These are phyloP conservation scores for Ophiocytium majus DNA, from an alignment of 352 stramenopile species.

Conservation along the genomic window DNA sequence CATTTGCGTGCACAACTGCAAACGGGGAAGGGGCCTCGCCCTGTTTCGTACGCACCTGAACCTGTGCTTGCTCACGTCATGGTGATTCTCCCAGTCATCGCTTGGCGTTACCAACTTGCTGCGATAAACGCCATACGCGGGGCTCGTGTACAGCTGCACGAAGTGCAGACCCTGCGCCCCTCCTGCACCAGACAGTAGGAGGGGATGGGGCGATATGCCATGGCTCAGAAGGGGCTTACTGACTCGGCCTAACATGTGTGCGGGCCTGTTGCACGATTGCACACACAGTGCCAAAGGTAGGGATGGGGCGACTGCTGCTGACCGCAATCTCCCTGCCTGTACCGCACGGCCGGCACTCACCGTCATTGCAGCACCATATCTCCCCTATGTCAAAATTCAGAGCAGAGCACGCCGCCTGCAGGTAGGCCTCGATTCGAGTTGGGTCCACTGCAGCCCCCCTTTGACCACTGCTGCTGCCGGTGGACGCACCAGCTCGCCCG, in stretches of 20 bases:
- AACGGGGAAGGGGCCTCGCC: too few species aligned
- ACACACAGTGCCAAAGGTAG: too few species aligned
- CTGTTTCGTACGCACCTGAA: slow-evolving; percentile 56
- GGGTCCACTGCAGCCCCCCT: too few species aligned
- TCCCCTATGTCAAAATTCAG: slow-evolving; percentile 58
- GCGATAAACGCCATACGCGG: slow-evolving; percentile 54
- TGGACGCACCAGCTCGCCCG: too few species aligned
- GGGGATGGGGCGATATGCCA: too few species aligned
- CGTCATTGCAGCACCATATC: slow-evolving; percentile 57
- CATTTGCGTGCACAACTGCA: too few species aligned
- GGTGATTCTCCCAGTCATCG: slow-evolving; percentile 34
- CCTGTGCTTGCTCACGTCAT: slow-evolving; percentile 54
- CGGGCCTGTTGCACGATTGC: too few species aligned
- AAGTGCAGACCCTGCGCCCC: slow-evolving; percentile 44
- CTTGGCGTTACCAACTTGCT: slow-evolving; percentile 55
- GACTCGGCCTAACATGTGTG: too few species aligned
- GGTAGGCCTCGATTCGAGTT: slow-evolving; percentile 35
- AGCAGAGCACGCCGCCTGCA: slow-evolving; percentile 52
- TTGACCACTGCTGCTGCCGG: too few species aligned
- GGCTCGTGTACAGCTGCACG: slow-evolving; percentile 60
- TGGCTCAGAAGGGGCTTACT: too few species aligned
- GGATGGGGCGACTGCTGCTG: too few species aligned
- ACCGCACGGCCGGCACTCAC: background rate
- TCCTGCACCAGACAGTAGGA: background rate
- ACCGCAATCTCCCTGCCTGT: too few species aligned